These are phyloP conservation scores for Clathrus columnatus DNA, from an alignment of 768 basidiomycete genomes.

Conservation along the genomic window DNA sequence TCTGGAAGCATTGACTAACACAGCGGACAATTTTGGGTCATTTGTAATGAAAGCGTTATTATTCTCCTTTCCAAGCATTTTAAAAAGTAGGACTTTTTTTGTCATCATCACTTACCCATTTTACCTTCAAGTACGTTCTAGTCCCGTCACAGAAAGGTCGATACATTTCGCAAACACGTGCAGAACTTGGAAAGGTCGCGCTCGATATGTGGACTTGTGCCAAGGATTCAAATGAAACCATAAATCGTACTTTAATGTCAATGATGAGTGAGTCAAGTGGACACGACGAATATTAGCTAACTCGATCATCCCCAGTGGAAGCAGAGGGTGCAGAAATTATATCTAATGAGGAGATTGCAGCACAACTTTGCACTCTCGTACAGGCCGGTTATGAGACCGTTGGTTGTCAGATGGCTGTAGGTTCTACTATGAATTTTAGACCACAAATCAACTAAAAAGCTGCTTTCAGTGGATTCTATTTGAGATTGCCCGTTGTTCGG, in stretches of 20 bases:
- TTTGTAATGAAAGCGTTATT: constrained; percentile 42
- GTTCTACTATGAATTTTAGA: neutral
- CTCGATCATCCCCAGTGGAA: neutral
- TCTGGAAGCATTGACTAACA: constrained; percentile 15
- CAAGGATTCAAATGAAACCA: constrained; percentile 34
- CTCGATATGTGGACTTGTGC: constrained; percentile 52
- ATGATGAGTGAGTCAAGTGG: constrained; percentile 49
- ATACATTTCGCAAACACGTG: constrained; percentile 54
- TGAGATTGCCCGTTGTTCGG: constrained; percentile 43
- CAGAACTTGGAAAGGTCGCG: constrained; percentile 11
- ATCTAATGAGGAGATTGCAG: constrained; percentile 9
- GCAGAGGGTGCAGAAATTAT: constrained; percentile 10
- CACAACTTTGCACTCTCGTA: constrained; percentile 10
- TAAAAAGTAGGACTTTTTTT: neutral
- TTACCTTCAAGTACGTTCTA: neutral
- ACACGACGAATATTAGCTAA: neutral
- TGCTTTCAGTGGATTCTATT: constrained; percentile 53
- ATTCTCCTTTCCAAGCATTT: constrained; percentile 32
- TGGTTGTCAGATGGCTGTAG: constrained; percentile 23
- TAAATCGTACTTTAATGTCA: constrained; percentile 42
- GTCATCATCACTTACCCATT: neutral
- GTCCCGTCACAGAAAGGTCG: constrained; percentile 30
- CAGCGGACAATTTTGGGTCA: constrained; percentile 11
- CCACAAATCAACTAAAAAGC: neutral
- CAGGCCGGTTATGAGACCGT: constrained; percentile 25